Conservation (phyloP, 371 early-diverging fungal genomes). For the Actinomortierella wolfii region DNA sequence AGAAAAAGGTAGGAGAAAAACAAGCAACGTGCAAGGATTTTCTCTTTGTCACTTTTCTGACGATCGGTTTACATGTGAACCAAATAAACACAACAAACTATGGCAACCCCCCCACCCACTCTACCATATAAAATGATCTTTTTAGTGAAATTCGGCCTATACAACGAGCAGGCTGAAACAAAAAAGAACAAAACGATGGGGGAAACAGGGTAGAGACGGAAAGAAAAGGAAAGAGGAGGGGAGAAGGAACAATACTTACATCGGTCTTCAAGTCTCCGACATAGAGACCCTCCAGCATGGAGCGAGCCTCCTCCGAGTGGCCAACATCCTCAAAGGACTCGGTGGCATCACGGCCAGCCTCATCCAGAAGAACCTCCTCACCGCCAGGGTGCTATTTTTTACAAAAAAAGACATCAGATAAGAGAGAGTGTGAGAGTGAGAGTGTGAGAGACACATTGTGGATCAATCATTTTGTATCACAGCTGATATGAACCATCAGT, state of each 20-base stretch:
- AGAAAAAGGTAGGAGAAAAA: no score
- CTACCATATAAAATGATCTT: no score
- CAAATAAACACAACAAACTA: background rate
- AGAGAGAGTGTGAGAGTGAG: background rate
- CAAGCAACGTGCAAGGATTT: no score
- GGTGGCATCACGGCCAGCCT: constrained; percentile 88
- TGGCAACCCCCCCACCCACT: no score
- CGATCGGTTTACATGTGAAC: no score
- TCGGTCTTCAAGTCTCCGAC: constrained; percentile 76
- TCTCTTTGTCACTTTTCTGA: no score
- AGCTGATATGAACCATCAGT: no score
- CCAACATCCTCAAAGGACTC: constrained; percentile 96
- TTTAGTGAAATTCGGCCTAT: no score
- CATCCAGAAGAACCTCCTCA: constrained; percentile 79
- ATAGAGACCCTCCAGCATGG: constrained; percentile 69
- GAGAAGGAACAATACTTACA: constrained; percentile 54
- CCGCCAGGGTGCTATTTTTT: constrained; percentile 80
- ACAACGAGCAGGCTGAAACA: background rate
- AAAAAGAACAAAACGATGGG: constrained; percentile 3
- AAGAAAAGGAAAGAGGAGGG: background rate
- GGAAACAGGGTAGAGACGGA: background rate
- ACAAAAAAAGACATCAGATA: background rate
- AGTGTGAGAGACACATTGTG: no score
- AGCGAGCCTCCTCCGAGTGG: constrained; percentile 93
- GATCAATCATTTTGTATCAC: no score